Conservation (phyloP, 169 alveolate genomes). For the Eimeria falciformis region DNA sequence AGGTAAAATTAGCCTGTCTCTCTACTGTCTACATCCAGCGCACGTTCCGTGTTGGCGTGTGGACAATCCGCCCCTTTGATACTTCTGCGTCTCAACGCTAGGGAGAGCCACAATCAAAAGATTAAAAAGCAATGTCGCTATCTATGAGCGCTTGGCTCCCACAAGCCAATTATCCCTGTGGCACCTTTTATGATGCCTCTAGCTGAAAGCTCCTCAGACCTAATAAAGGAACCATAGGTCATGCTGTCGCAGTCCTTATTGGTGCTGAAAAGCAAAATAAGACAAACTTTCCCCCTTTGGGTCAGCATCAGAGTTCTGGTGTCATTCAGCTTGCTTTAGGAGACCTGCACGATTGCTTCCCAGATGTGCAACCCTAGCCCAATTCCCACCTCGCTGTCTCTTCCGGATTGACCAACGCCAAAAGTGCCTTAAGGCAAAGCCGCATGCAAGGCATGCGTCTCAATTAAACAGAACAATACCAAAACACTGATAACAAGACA, state of each 20-base stretch:
- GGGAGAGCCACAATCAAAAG: conserved; percentile 77
- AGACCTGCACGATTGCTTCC: conserved; percentile 82
- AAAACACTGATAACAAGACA: too few relatives aligned
- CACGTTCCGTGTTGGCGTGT: too few relatives aligned
- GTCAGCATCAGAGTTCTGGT: conserved; percentile 95
- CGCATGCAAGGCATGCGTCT: too few relatives aligned
- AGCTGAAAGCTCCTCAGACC: conserved; percentile 59
- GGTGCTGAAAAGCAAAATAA: conserved; percentile 93
- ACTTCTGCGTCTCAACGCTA: conserved; percentile 66
- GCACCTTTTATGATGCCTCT: conserved; percentile 40
- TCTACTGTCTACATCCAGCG: too few relatives aligned
- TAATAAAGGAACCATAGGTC: conserved; percentile 87
- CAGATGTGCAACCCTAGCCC: conserved; percentile 96
- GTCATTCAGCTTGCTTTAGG: conserved; percentile 91
- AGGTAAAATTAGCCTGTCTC: too few relatives aligned
- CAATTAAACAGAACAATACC: too few relatives aligned
- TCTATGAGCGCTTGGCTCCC: conserved; percentile 48
- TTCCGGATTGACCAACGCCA: conserved; percentile 88
- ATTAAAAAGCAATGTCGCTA: conserved; percentile 18
- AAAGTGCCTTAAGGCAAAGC: too few relatives aligned
- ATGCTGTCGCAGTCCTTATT: conserved; percentile 93
- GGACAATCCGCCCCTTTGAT: too few relatives aligned
- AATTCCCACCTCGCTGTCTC: conserved; percentile 95
- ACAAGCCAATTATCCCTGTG: conserved; percentile 37
- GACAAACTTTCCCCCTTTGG: conserved; percentile 94